A percentile compares a stretch with the other conserved stretches of the same genome.
These are phyloP conservation scores for Endogone sp. DNA, from an alignment of 192 early-diverging fungal species.

Conservation along the genomic window DNA sequence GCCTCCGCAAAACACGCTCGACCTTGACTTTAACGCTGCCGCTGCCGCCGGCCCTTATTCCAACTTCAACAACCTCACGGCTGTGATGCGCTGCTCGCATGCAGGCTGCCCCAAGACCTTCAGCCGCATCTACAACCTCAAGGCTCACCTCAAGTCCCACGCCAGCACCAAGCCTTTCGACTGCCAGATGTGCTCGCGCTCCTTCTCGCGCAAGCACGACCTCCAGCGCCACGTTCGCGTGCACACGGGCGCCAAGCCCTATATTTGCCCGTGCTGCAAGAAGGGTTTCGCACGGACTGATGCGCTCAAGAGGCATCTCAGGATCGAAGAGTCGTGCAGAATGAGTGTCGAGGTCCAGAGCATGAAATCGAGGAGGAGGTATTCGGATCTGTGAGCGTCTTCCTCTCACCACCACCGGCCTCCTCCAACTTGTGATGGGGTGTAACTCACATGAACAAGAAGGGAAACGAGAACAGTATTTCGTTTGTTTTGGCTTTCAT, in stretches of 20 bases:
- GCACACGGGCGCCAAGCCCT: slow-evolving; percentile 64
- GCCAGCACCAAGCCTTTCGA: slow-evolving; percentile 39
- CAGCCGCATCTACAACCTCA: slow-evolving; percentile 60
- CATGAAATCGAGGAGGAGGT: slow-evolving; percentile 6
- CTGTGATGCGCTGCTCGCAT: slow-evolving; percentile 43
- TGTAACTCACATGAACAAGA: neutral
- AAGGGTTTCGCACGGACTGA: slow-evolving; percentile 74
- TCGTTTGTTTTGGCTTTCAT: neutral
- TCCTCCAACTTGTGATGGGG: neutral
- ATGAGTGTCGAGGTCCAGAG: slow-evolving; percentile 23
- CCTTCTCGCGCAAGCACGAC: slow-evolving; percentile 80
- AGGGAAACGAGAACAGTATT: neutral
- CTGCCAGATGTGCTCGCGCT: slow-evolving; percentile 56
- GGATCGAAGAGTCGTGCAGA: slow-evolving; percentile 50
- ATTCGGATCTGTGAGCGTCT: neutral
- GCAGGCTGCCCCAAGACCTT: slow-evolving; percentile 61
- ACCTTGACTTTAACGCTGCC: neutral
- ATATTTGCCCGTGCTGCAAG: slow-evolving; percentile 62
- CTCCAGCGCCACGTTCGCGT: slow-evolving; percentile 65
- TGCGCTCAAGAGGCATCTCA: slow-evolving; percentile 67
- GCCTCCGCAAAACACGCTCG: neutral
- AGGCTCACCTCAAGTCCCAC: slow-evolving; percentile 45
- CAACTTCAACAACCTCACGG: neutral
- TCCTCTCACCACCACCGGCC: neutral
- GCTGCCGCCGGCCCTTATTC: neutral